Evolutionary conservation across 1,284 basidiomycete species (phyloP).

Genomic region (Ceratobasidium sp.): DNA sequence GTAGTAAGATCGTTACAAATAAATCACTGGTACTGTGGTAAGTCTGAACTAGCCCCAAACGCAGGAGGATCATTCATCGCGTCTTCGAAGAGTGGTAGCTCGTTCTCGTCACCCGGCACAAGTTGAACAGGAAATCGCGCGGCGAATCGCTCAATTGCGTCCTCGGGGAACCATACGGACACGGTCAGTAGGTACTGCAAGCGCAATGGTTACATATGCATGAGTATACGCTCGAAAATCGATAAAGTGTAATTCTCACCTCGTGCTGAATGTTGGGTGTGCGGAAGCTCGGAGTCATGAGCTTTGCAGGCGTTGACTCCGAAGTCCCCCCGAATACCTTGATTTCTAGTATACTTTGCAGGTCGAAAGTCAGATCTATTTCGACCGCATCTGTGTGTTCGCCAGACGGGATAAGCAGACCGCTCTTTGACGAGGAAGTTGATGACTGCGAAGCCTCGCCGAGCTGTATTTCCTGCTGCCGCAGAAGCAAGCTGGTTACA

Average conservation of each 20-base stretch:
- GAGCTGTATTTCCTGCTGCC: slow-evolving; percentile 9
- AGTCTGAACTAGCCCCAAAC: too few relatives aligned
- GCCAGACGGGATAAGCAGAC: not conserved
- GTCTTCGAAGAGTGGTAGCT: slow-evolving; percentile 16
- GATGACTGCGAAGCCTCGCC: not conserved
- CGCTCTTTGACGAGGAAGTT: slow-evolving; percentile 1
- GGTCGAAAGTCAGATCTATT: slow-evolving; percentile 22
- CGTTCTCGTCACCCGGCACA: slow-evolving; percentile 19
- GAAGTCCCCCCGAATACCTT: not conserved
- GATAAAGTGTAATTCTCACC: not conserved
- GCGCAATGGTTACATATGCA: not conserved
- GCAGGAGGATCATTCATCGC: not conserved
- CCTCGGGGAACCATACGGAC: slow-evolving; percentile 14
- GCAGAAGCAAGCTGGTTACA: not conserved
- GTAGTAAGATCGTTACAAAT: too few relatives aligned
- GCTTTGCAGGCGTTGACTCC: not conserved
- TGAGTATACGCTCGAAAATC: not conserved
- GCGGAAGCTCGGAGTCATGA: slow-evolving; percentile 31
- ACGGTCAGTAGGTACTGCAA: slow-evolving; percentile 16
- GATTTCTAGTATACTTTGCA: slow-evolving; percentile 20
- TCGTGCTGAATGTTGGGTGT: slow-evolving; percentile 41
- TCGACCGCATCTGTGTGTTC: slow-evolving; percentile 18
- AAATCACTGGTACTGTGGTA: too few relatives aligned
- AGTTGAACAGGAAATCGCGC: slow-evolving; percentile 29
- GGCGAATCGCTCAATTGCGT: slow-evolving; percentile 10